phyloP scores from a whole-genome alignment of 2,329 filamentous ascomycete genomes.

The Colletotrichum paranaense region DNA sequence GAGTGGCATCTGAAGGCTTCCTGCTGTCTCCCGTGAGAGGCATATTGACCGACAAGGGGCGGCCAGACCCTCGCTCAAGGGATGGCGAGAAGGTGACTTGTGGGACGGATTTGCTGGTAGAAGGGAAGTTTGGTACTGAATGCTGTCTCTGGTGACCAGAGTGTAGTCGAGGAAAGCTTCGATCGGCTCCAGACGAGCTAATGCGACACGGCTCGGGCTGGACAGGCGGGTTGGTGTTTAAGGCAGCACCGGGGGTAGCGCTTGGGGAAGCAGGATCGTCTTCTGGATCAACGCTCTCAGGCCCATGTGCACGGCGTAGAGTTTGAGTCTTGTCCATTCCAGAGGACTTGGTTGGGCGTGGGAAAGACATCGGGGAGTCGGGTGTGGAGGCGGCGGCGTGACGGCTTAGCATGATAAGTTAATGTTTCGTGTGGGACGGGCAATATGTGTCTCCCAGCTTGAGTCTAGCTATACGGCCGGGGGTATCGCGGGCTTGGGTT shows the following conservation, averaged over 20 bases:
- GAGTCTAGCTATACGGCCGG: constrained; percentile 13
- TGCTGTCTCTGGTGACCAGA: constrained; percentile 46
- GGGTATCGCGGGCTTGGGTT: constrained; percentile 10
- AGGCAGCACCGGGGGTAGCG: constrained; percentile 16
- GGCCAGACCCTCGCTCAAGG: constrained; percentile 40
- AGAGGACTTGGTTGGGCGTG: constrained; percentile 29
- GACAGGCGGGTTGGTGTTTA: constrained; percentile 31
- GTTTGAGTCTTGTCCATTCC: constrained; percentile 34
- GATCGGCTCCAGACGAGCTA: constrained; percentile 12
- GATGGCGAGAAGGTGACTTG: constrained; percentile 37
- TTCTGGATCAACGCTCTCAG: constrained; percentile 21
- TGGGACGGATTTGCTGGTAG: constrained; percentile 36
- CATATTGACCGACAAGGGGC: constrained; percentile 48
- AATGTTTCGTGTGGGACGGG: constrained; percentile 47
- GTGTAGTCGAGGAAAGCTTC: constrained; percentile 17
- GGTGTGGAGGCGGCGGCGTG: constrained; percentile 39
- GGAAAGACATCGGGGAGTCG: constrained; percentile 40
- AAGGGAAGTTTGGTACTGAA: constrained; percentile 50
- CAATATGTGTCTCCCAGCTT: constrained; percentile 31
- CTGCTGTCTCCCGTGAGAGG: constrained; percentile 55
- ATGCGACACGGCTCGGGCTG: constrained; percentile 24
- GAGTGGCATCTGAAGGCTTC: constrained; percentile 40
- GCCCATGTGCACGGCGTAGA: constrained; percentile 29
- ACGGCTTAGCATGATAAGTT: constrained; percentile 51
- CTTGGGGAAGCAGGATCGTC: constrained; percentile 21